Evolutionary conservation across 208 protist genomes (phyloP).

Genomic region (Leishmania tropica): DNA sequence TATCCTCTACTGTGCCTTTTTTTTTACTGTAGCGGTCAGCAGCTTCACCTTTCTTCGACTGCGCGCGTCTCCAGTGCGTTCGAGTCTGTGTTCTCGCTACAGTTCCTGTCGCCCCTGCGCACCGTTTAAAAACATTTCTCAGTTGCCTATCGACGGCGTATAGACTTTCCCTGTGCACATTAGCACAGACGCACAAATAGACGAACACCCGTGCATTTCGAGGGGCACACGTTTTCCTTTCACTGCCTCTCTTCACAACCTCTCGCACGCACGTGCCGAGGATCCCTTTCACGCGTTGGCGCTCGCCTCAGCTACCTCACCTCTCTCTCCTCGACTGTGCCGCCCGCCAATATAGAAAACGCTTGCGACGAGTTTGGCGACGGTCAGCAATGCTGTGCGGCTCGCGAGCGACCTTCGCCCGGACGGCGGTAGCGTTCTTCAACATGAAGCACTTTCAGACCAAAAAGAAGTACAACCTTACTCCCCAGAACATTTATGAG

Average conservation of each 20-base stretch:
- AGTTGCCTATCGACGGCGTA: not conserved
- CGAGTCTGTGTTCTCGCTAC: not conserved
- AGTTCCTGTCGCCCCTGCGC: not conserved
- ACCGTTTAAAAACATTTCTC: not conserved
- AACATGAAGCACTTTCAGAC: conserved; percentile 81
- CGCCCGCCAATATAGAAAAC: not conserved
- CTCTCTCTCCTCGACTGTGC: not conserved
- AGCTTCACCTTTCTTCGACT: not conserved
- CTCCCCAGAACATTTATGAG: conserved; percentile 34
- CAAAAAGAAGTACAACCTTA: conserved; percentile 56
- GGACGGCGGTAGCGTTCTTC: conserved; percentile 80
- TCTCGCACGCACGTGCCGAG: not conserved
- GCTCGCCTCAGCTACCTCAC: not conserved
- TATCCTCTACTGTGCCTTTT: not conserved
- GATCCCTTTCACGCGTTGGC: not conserved
- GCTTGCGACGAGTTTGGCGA: not conserved
- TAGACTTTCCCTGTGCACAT: not conserved
- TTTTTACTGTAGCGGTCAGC: not conserved
- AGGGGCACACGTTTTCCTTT: not conserved
- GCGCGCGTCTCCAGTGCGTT: not conserved
- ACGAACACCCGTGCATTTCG: not conserved
- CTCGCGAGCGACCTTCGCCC: conserved; percentile 20
- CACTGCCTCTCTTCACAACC: not conserved
- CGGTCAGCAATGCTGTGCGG: conserved; percentile 7
- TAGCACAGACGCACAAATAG: not conserved